Evolutionary conservation across 2,329 filamentous ascomycete species (phyloP).

Genomic region (Ceratocystis eucalypticola): DNA sequence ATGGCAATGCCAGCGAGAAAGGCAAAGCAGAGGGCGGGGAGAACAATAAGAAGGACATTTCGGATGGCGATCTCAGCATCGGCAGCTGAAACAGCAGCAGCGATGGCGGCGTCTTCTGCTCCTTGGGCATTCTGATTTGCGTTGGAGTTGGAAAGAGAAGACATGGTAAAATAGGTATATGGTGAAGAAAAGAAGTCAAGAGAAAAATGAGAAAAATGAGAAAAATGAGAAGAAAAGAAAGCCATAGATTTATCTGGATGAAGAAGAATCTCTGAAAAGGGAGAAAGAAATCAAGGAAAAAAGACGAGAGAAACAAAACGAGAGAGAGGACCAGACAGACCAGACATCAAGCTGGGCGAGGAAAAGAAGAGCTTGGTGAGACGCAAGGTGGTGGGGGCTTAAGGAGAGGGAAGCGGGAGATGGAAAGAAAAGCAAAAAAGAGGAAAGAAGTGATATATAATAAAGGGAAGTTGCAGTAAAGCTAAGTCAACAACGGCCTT

Average conservation of each 20-base stretch:
- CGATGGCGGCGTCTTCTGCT: background rate
- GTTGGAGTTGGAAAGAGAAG: background rate
- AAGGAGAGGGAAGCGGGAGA: background rate
- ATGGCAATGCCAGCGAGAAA: background rate
- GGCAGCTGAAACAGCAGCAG: background rate
- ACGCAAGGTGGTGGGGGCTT: background rate
- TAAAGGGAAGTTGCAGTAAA: slow-evolving; percentile 1
- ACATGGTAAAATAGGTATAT: background rate
- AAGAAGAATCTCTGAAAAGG: too few species aligned
- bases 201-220: background rate
- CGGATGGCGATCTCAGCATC: slow-evolving; percentile 3
- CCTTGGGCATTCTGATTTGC: background rate
- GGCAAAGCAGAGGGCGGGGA: background rate
- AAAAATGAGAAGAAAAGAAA: background rate
- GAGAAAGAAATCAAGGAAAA: background rate
- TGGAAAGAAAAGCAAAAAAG: background rate
- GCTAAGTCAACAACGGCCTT: background rate
- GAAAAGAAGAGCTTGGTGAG: background rate
- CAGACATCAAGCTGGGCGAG: background rate
- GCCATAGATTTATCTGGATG: background rate
- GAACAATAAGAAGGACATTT: slow-evolving; percentile 2
- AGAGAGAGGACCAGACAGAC: too few species aligned
- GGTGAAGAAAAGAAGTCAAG: background rate
- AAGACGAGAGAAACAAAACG: background rate
- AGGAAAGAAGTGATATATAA: slow-evolving; percentile 7